Base-by-base conservation (phyloP, 345 rosid genomes). In the Kernera saxatilis region DNA sequence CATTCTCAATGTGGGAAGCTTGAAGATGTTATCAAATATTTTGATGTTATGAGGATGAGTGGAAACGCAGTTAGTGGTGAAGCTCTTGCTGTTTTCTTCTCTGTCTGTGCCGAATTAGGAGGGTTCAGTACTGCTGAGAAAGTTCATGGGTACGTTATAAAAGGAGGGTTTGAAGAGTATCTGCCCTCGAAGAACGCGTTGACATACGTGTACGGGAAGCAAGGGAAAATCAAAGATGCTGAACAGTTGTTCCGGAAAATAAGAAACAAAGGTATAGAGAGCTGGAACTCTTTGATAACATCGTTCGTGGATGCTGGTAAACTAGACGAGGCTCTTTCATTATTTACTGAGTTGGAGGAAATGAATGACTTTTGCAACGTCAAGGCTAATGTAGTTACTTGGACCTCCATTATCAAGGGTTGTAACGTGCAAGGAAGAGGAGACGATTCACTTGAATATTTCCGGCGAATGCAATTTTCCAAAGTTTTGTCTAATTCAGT, bases 231-330 rank as follows among this genome's bases (percentile, higher is more conserved):
- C 29, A 67, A 78, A 15, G 81, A 78, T 15, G 85, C 92, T 13
- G 51, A 71, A 1, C 73, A 55, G 13, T 44, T 87, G 81, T 85
- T 84, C 66, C 13, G 61, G 49, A 74, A 76, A 14, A 84, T 84
- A 51, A 51, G 84, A 63, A 71, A 78, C 59, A 83, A 74, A 82
- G 82, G 73, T 64, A 64, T 77, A 58, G 86, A 84, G 50, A 88
- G 89, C 75, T 87, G 91, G 95, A 91, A 87, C 73, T 68, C 88
- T 26, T 67, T 91, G 72, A 85, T 83, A 69, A 85, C 89, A 18
- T 82, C 88, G 48, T 82, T 78, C 19, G 84, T 78, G 3, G 88
- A 87, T 74, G 77, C 84, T 73, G 87, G 91, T 65, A 57, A 83
- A 43, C 80, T 79, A 26, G 83, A 87, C 22, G 84, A 81, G 73